Base-by-base conservation (phyloP, 495 filamentous ascomycete genomes). In the Chaetomium fimeti region DNA sequence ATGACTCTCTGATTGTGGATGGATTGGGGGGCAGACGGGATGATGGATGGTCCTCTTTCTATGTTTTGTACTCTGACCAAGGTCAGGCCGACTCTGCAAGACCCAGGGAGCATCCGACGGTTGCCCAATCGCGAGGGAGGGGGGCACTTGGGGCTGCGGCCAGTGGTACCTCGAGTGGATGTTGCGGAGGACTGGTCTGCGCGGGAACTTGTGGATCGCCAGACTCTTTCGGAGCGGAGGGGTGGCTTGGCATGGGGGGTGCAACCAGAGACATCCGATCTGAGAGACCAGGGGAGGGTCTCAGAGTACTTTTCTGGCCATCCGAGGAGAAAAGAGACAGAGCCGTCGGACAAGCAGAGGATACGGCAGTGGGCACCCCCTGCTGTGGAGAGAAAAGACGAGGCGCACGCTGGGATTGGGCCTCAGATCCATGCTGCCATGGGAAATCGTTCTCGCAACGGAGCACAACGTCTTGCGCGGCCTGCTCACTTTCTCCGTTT, bases 151-250 rank as follows among this genome's bases (percentile, higher is more conserved):
- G 60, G 60, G 64, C 51, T 61, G 71, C 62, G 57, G 63, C 53
- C 57, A 59, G 67, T 69, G 68, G 69, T 71, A 73, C 72, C 63
- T 73, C 59, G 63, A 62, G 69, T 64, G 69, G 28, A 70, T 57
- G 71, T 73, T 71, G 66, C 61, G 67, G 67, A 67, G 64, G 63
- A 54, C 16, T 64, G 54, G 53, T 51, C 61, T 62, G 59, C 28
- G 62, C 51, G 66, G 61, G 65, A 68, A 32, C 63, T 55, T 70
- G 65, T 64, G 70, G 66, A 66, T 66, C 66, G 68, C 61, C 67
- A 63, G 67, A 47, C 57, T 61, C 62, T 64, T 40, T 57, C 57
- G 65, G 69, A 51, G 65, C 49, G 66, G 45, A 49, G 65, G 66
- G 63, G 55, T 62, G 63, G 43, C 59, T 60, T 66, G 65, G 57